Evolutionary conservation across 2,329 filamentous ascomycete genomes (phyloP).

Genomic region (Aureobasidium sp.): DNA sequence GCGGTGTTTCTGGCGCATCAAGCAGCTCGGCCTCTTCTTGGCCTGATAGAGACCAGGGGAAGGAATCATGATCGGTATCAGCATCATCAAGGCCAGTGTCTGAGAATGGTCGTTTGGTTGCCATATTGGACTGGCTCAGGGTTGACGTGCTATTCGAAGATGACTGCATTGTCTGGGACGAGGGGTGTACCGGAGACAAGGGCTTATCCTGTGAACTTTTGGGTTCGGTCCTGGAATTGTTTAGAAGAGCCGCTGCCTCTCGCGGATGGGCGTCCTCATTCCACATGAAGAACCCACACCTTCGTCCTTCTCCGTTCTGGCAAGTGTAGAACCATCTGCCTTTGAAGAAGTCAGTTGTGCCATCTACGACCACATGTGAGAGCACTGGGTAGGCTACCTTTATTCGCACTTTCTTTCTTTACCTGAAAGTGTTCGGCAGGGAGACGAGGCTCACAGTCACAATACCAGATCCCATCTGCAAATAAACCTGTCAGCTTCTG

Average conservation of each 20-base stretch:
- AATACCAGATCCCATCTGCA: slow-evolving; percentile 40
- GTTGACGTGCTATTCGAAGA: neutral
- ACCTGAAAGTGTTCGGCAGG: slow-evolving; percentile 50
- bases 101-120: neutral
- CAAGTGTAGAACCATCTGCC: slow-evolving; percentile 51
- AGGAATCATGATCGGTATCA: slow-evolving; percentile 28
- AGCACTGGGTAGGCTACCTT: slow-evolving; percentile 23
- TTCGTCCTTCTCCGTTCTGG: slow-evolving; percentile 39
- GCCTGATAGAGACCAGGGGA: slow-evolving; percentile 28
- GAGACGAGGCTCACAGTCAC: slow-evolving; percentile 49
- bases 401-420: slow-evolving; percentile 51
- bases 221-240: slow-evolving; percentile 44
- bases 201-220: slow-evolving; percentile 7
- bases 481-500: slow-evolving; percentile 24
- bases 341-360: neutral
- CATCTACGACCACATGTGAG: neutral
- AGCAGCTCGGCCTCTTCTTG: slow-evolving; percentile 30
- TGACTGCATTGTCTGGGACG: slow-evolving; percentile 8
- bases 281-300: slow-evolving; percentile 55
- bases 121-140: neutral
- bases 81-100: slow-evolving; percentile 19
- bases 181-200: neutral
- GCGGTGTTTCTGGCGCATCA: slow-evolving; percentile 32
- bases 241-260: slow-evolving; percentile 41
- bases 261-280: slow-evolving; percentile 45